Evolutionary conservation across 306 rosid species (phyloP).

Genomic region (Pachyrhizus erosus): DNA sequence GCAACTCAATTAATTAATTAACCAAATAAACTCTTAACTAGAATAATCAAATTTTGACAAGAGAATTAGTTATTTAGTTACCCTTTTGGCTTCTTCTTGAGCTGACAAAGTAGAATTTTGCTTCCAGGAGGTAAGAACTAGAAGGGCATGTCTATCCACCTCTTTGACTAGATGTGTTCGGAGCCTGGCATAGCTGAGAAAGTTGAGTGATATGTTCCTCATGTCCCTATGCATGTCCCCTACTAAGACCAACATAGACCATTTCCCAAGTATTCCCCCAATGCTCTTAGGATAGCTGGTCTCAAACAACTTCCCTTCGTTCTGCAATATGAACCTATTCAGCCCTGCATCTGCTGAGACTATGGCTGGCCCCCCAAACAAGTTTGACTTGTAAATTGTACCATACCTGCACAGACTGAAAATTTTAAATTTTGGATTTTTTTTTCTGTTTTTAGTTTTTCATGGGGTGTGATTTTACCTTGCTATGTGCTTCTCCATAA

Average conservation of each 20-base stretch:
- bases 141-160: slow-evolving; percentile 73
- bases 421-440: background rate
- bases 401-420: slow-evolving; percentile 65
- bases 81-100: slow-evolving; percentile 90
- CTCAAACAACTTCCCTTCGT: slow-evolving; percentile 88
- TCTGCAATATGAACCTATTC: slow-evolving; percentile 77
- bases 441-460: background rate
- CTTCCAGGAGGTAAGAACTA: slow-evolving; percentile 71
- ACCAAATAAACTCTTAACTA: background rate
- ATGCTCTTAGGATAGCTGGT: slow-evolving; percentile 87
- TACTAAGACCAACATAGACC: slow-evolving; percentile 93
- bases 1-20: slow-evolving; percentile 20
- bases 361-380: slow-evolving; percentile 86
- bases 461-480: slow-evolving; percentile 44
- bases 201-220: slow-evolving; percentile 84
- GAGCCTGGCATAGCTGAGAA: slow-evolving; percentile 73
- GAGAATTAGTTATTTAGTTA: slow-evolving; percentile 38
- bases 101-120: slow-evolving; percentile 71
- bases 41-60: background rate
- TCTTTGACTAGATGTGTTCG: slow-evolving; percentile 66
- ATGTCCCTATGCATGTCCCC: slow-evolving; percentile 96
- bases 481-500: slow-evolving; percentile 82
- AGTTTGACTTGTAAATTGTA: slow-evolving; percentile 77
- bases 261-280: slow-evolving; percentile 88
- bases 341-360: slow-evolving; percentile 93